Conservation (phyloP, 2,329 filamentous ascomycete species). For the Calycina marina region DNA sequence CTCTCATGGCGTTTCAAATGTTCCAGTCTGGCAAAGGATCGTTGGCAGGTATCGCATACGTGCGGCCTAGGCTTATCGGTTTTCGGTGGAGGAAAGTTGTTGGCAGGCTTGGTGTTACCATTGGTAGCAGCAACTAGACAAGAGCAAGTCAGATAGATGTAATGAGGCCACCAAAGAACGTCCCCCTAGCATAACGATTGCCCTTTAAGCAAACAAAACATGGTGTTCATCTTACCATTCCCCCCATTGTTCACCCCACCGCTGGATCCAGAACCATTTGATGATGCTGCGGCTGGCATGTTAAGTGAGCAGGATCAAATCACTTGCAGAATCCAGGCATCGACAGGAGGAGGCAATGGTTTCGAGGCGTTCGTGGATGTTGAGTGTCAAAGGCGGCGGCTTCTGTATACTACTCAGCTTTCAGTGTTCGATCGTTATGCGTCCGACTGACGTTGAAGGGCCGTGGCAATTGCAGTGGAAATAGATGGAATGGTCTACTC, state of each 20-base stretch:
- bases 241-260: slow-evolving; percentile 17
- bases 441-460: slow-evolving; percentile 7
- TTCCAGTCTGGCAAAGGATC: slow-evolving; percentile 88
- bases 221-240: slow-evolving; percentile 18
- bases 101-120: slow-evolving; percentile 13
- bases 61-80: slow-evolving; percentile 96
- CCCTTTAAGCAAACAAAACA: no score
- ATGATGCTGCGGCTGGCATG: slow-evolving; percentile 21
- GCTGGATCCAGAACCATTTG: slow-evolving; percentile 12
- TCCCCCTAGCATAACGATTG: no score
- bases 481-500: slow-evolving; percentile 9
- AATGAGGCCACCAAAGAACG: background rate
- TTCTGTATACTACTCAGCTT: slow-evolving; percentile 15
- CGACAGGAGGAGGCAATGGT: slow-evolving; percentile 4
- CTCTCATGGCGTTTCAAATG: slow-evolving; percentile 95
- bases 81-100: slow-evolving; percentile 61
- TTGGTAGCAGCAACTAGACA: slow-evolving; percentile 8
- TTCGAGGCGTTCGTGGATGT: background rate
- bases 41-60: slow-evolving; percentile 77
- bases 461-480: slow-evolving; percentile 12
- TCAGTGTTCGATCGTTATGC: slow-evolving; percentile 14
- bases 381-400: slow-evolving; percentile 7
- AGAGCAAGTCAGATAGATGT: slow-evolving; percentile 7
- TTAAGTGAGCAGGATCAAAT: no score
- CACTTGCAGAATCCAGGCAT: no score